Conservation (phyloP, 805 yeast species). For the Ogataea paraovalis region DNA sequence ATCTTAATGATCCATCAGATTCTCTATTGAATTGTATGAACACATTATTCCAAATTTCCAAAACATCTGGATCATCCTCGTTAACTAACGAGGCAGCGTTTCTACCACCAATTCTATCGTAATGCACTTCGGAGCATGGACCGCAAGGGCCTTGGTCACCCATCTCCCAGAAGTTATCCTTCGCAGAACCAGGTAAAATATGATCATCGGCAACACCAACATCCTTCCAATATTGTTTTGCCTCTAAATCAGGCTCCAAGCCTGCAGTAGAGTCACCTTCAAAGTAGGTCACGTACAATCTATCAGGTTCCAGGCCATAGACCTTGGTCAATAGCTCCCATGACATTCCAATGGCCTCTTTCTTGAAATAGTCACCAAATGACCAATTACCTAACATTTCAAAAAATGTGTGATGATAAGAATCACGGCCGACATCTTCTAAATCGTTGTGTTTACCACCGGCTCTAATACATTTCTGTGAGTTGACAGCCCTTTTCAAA, state of each 20-base stretch:
- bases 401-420: slow-evolving; percentile 97
- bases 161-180: slow-evolving; percentile 99
- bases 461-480: slow-evolving; percentile 98
- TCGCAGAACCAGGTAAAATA: slow-evolving; percentile 83
- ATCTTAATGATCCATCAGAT: slow-evolving; percentile 69
- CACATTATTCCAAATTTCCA: slow-evolving; percentile 97
- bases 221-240: slow-evolving; percentile 77
- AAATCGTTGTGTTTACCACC: slow-evolving; percentile 99
- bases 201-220: slow-evolving; percentile 91
- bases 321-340: slow-evolving; percentile 90
- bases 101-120: slow-evolving; percentile 97
- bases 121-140: slow-evolving; percentile 97
- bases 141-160: slow-evolving; percentile 99
- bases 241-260: slow-evolving; percentile 90
- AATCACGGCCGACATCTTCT: slow-evolving; percentile 97
- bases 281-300: slow-evolving; percentile 92
- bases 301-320: slow-evolving; percentile 71
- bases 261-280: slow-evolving; percentile 87
- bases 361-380: slow-evolving; percentile 96
- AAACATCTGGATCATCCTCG: slow-evolving; percentile 95
- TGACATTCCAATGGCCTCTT: slow-evolving; percentile 82
- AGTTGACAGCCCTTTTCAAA: slow-evolving; percentile 86
- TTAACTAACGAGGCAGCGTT: slow-evolving; percentile 89
- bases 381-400: slow-evolving; percentile 99
- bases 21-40: slow-evolving; percentile 97